These are phyloP conservation scores for Phialocephala subalpina DNA, from an alignment of 2,329 filamentous ascomycete species.

Conservation along the genomic window DNA sequence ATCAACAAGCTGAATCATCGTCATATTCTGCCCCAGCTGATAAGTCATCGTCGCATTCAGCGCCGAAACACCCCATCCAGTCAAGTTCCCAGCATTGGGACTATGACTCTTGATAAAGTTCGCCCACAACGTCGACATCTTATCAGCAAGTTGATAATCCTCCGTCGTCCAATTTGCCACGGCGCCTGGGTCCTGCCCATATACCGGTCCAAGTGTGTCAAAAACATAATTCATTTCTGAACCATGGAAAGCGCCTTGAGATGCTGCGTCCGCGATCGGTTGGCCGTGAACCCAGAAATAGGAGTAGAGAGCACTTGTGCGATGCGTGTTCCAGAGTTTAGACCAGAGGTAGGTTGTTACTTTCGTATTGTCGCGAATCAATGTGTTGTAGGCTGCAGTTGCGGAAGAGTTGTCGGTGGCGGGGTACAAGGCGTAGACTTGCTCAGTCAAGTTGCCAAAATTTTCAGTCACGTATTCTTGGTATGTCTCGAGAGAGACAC, in stretches of 20 bases:
- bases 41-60: not conserved
- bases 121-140: not conserved
- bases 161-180: not conserved
- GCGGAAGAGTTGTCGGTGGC: not conserved
- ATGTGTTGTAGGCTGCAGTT: not conserved
- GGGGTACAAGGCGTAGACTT: not conserved
- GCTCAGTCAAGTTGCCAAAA: not conserved
- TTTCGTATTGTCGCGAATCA: not conserved
- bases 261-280: not conserved
- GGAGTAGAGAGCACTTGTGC: not conserved
- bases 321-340: not conserved
- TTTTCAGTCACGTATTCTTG: not conserved
- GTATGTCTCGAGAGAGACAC: not conserved
- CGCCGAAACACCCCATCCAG: not conserved
- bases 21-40: not conserved
- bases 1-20: not conserved
- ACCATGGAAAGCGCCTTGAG: not conserved
- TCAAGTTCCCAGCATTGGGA: not conserved
- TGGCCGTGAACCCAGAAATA: not conserved
- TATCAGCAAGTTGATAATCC: not conserved
- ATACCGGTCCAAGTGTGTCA: not conserved
- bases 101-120: not conserved
- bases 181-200: not conserved
- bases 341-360: not conserved
- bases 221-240: not conserved